Conservation (phyloP, 345 rosid genomes). For the Viola odorata region DNA sequence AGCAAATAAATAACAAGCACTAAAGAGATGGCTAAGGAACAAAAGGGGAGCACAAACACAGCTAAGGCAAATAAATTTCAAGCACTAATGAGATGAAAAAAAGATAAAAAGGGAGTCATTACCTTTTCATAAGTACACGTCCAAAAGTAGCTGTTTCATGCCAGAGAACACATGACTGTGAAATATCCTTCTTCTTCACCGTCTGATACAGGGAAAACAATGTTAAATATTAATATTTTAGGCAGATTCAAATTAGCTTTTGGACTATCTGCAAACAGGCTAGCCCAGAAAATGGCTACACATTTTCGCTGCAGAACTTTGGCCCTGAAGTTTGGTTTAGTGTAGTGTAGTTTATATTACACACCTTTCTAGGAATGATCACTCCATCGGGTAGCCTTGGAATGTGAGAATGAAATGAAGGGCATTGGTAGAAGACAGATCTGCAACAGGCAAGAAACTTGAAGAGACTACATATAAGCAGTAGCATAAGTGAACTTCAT, state of each 20-base stretch:
- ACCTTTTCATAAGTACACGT: conserved; percentile 7
- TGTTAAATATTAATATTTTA: not conserved
- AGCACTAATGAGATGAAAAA: not conserved
- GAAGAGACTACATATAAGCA: no score
- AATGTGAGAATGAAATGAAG: conserved; percentile 19
- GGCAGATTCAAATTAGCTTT: not conserved
- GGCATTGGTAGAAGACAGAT: conserved; percentile 18
- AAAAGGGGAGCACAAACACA: not conserved
- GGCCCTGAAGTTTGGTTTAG: no score
- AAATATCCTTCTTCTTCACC: conserved; percentile 1
- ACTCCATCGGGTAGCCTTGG: conserved; percentile 17
- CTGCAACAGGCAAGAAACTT: conserved; percentile 2
- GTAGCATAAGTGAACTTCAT: not conserved
- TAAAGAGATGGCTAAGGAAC: not conserved
- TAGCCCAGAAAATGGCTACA: not conserved
- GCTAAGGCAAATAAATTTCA: not conserved
- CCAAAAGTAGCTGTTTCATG: not conserved
- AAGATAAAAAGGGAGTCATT: not conserved
- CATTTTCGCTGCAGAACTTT: not conserved
- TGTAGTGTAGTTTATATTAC: no score
- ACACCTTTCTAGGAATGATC: conserved; percentile 17
- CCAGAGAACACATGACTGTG: not conserved
- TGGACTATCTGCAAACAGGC: no score
- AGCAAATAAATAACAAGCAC: not conserved
- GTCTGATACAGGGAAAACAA: not conserved